Percentiles rank a stretch among this genome's conserved stretches.
Evolutionary conservation across 371 early-diverging fungal species (phyloP).

Genomic region (Neoconidiobolus thromboides): DNA sequence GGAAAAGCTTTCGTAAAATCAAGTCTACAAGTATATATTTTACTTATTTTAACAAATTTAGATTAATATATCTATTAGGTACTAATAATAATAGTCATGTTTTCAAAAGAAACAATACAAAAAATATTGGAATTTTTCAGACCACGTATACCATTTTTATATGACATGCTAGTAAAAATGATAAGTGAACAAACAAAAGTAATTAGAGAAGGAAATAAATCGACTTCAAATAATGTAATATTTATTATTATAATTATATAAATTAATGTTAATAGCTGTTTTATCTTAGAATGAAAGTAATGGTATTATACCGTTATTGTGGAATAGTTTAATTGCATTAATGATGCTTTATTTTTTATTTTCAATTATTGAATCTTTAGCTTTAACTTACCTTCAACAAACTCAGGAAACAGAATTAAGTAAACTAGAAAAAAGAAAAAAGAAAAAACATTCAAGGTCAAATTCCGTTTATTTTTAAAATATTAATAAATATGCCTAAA

Average conservation of each 20-base stretch:
- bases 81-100: slow-evolving; percentile 19
- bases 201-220: slow-evolving; percentile 10
- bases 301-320: slow-evolving; percentile 24
- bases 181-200: slow-evolving; percentile 24
- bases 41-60: background rate
- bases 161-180: slow-evolving; percentile 22
- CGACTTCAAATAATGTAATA: background rate
- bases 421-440: background rate
- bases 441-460: background rate
- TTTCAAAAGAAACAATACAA: slow-evolving; percentile 44
- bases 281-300: slow-evolving; percentile 9
- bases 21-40: slow-evolving; percentile 38
- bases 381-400: slow-evolving; percentile 11
- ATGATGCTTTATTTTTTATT: slow-evolving; percentile 69
- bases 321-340: slow-evolving; percentile 56
- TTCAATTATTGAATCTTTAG: slow-evolving; percentile 63
- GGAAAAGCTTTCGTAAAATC: slow-evolving; percentile 81
- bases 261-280: no score
- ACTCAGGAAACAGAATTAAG: background rate
- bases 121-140: slow-evolving; percentile 24
- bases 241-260: no score
- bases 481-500: background rate
- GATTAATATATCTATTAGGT: background rate
- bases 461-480: background rate
- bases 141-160: slow-evolving; percentile 21